Conservation (phyloP, 148 eudicot species). For the Pharnaceum exiguum region DNA sequence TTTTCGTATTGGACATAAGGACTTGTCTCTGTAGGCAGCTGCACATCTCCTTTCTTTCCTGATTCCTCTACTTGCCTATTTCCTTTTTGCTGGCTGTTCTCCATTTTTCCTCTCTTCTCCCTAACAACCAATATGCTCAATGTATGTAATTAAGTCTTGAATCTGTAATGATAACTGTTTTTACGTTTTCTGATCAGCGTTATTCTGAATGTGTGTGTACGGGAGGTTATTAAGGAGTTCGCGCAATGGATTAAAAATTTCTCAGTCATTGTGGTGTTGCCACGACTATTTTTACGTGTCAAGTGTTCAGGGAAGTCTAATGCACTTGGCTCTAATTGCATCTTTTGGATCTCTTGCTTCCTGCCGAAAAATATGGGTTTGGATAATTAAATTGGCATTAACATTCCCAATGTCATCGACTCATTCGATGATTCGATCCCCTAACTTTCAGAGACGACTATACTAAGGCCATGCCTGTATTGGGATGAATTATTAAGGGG, state of each 20-base stretch:
- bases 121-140: not conserved
- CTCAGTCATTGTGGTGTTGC: not conserved
- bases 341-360: not conserved
- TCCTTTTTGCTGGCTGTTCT: slow-evolving; percentile 4
- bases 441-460: too few species aligned
- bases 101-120: slow-evolving; percentile 17
- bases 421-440: too few species aligned
- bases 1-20: slow-evolving; percentile 80
- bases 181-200: not conserved
- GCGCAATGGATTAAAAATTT: not conserved
- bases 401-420: too few species aligned
- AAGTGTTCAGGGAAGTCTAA: not conserved
- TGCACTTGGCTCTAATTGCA: not conserved
- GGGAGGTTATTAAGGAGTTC: not conserved
- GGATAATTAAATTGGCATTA: too few species aligned
- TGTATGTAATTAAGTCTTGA: too few species aligned
- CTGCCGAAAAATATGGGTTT: not conserved
- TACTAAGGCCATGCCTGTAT: too few species aligned
- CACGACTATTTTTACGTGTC: slow-evolving; percentile 21
- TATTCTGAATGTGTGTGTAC: not conserved
- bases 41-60: slow-evolving; percentile 34
- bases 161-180: not conserved
- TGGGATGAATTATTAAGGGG: too few species aligned
- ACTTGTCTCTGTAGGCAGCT: slow-evolving; percentile 59
- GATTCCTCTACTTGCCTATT: too few species aligned